Evolutionary conservation across 2,329 filamentous ascomycete species (phyloP), one percentile per base, ranked within the genome.

Genomic region (Corinectria fuckeliana): DNA sequence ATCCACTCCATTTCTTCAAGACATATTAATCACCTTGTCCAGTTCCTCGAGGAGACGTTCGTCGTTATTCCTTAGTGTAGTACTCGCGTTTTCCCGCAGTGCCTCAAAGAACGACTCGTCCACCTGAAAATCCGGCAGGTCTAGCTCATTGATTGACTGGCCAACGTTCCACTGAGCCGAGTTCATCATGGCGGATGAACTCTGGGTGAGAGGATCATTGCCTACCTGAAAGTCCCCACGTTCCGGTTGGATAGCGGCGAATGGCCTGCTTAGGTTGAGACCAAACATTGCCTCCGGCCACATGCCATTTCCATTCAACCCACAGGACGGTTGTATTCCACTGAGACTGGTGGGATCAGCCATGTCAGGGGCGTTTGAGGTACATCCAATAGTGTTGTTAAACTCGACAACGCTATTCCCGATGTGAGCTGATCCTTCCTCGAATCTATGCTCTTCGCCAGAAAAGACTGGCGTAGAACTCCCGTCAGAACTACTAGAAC

Each of bases 21-120:
- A 23, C 16, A 54, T 28, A 23, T 58, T 52, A 18, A 59, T 50
- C 4, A 42, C 44, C 32, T 28, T 50, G 23, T 30, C 41, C 20
- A 59, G 14, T 11, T 59, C 45, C 5, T 55, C 56, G 1, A 59
- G 39, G 3, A 59, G 21, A 0, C 38, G 38, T 7, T 54, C 41
- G 4, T 53, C 56, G 11, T 50, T 59, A 10, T 23, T 20, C 21
- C 44, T 50, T 30, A 50, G 11, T 7, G 32, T 54, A 10, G 30
- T 30, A 11, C 25, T 50, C 3, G 56, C 42, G 6, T 45, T 39
- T 18, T 50, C 50, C 11, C 45, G 28, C 10, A 59, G 26, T 7
- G 28, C 23, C 1, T 59, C 56, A 1, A 59, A n/a, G 21, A 50
- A 8, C 5, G 51, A 54, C 2, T 30, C 41, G 13, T 55, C 50